Evolutionary conservation across 108 stramenopile species (phyloP).

Genomic region (Seminavis robusta): DNA sequence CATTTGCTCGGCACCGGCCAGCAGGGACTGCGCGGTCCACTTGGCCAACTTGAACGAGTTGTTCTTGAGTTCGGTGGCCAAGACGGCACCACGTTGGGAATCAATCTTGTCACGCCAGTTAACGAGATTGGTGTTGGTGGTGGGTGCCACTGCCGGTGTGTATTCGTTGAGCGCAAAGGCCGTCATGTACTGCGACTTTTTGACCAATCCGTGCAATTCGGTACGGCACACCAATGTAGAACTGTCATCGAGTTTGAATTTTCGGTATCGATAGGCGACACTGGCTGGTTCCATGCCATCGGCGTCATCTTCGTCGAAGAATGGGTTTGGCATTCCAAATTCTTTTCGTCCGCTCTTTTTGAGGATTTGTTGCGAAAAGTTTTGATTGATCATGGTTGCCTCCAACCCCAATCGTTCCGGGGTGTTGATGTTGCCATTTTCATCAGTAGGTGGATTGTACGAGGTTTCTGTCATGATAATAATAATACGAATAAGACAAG

Average conservation of each 20-base stretch:
- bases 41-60: constrained; percentile 97
- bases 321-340: constrained; percentile 90
- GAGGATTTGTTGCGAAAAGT: constrained; percentile 97
- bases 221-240: constrained; percentile 70
- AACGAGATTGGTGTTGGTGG: constrained; percentile 19
- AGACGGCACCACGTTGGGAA: constrained; percentile 89
- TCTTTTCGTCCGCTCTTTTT: constrained; percentile 67
- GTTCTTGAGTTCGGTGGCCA: constrained; percentile 97
- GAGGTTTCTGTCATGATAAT: too few relatives aligned
- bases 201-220: constrained; percentile 81
- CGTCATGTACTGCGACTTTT: constrained; percentile 87
- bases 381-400: constrained; percentile 97
- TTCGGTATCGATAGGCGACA: constrained; percentile 96
- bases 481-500: too few relatives aligned
- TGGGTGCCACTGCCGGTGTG: constrained; percentile 39
- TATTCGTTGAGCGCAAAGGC: constrained; percentile 97
- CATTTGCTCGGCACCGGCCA: constrained; percentile 97
- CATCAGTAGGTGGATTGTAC: constrained; percentile 65
- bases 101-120: constrained; percentile 93
- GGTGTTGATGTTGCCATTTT: constrained; percentile 83
- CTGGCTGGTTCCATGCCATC: constrained; percentile 94
- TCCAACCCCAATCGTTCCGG: constrained; percentile 91
- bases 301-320: constrained; percentile 95
- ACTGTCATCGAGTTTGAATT: constrained; percentile 82
- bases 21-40: constrained; percentile 95